Percentiles rank a stretch among this genome's conserved stretches.
phyloP scores from a whole-genome alignment of 2,329 filamentous ascomycete genomes.

The Nemania bipapillata region DNA sequence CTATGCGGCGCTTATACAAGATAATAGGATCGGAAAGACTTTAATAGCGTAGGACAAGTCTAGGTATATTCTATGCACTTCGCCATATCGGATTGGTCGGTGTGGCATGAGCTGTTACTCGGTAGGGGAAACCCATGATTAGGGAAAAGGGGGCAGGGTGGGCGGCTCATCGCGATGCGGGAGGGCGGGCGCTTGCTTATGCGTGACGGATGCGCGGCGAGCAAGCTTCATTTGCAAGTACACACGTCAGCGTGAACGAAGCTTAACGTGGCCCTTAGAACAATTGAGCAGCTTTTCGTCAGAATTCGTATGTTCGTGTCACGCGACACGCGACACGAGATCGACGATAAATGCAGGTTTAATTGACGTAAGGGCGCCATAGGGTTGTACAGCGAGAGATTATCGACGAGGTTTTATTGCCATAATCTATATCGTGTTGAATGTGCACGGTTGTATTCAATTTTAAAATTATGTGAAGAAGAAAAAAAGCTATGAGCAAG shows the following conservation, averaged over 20 bases:
- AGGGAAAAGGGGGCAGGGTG: conserved; percentile 6
- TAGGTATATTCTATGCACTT: conserved; percentile 6
- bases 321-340: neutral
- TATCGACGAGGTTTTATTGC: too few species aligned
- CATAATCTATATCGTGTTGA: too few species aligned
- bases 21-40: neutral
- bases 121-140: neutral
- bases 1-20: neutral
- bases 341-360: neutral
- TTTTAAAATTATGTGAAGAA: neutral
- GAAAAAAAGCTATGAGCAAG: neutral
- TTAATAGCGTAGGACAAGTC: too few species aligned
- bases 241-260: conserved; percentile 25
- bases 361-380: neutral
- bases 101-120: neutral
- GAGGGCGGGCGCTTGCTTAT: conserved; percentile 28
- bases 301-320: conserved; percentile 5
- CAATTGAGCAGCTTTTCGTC: conserved; percentile 5
- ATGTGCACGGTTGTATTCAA: too few species aligned
- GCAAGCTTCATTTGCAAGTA: neutral
- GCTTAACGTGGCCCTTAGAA: neutral
- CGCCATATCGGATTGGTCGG: neutral
- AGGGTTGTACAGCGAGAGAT: neutral
- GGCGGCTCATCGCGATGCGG: conserved; percentile 26
- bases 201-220: conserved; percentile 21